phyloP scores from a whole-genome alignment of 2,329 filamentous ascomycete genomes.

The Macrophomina tecta region DNA sequence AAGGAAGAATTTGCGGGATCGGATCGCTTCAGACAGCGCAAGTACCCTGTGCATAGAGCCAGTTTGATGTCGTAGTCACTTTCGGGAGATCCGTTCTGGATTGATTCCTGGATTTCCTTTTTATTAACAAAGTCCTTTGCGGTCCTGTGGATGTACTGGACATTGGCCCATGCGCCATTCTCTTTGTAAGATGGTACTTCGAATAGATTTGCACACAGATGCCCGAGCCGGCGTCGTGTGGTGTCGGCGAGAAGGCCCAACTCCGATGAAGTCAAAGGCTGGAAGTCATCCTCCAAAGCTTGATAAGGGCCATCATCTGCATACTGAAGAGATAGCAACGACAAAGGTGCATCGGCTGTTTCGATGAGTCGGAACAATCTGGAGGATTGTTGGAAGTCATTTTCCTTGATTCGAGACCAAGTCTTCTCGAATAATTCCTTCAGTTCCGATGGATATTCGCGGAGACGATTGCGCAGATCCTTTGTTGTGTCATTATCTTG shows the following conservation, averaged over 20 bases:
- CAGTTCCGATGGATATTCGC: conserved; percentile 30
- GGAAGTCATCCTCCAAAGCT: conserved; percentile 18
- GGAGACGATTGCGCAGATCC: conserved; percentile 28
- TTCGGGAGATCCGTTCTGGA: background rate
- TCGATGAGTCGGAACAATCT: conserved; percentile 31
- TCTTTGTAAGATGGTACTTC: conserved; percentile 18
- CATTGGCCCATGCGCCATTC: background rate
- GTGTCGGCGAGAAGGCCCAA: background rate
- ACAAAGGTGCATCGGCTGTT: conserved; percentile 16
- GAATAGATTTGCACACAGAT: conserved; percentile 31
- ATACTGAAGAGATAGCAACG: conserved; percentile 30
- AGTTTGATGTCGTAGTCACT: background rate
- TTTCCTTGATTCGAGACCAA: conserved; percentile 18
- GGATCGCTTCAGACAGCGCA: conserved; percentile 13
- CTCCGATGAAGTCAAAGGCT: background rate
- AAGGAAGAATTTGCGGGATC: background rate
- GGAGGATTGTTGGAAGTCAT: conserved; percentile 29
- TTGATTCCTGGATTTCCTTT: background rate
- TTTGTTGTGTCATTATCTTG: conserved; percentile 27
- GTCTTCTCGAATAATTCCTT: conserved; percentile 31
- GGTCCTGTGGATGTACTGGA: conserved; percentile 31
- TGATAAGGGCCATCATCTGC: conserved; percentile 28
- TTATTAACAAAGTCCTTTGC: conserved; percentile 30
- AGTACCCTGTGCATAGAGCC: conserved; percentile 11
- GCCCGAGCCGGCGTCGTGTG: conserved; percentile 26